Conservation (phyloP, 768 basidiomycete genomes). For the Amanita muscaria region DNA sequence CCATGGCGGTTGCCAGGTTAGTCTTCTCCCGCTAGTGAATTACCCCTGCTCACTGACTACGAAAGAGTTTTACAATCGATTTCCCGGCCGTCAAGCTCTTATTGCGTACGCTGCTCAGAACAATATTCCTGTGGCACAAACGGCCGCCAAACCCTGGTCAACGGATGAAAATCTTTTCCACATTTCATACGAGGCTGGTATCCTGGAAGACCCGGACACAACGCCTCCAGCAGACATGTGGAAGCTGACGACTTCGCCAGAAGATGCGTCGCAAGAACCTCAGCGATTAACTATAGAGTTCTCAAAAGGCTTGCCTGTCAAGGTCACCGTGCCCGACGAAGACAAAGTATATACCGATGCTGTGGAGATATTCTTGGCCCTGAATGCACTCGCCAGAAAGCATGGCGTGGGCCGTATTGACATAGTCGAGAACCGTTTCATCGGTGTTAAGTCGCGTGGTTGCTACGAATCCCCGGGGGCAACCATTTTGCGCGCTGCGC, state of each 20-base stretch:
- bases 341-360: conserved; percentile 72
- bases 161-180: conserved; percentile 99
- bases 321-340: conserved; percentile 53
- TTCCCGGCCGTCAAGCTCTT: conserved; percentile 90
- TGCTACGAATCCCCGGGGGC: conserved; percentile 98
- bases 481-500: conserved; percentile 90
- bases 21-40: conserved; percentile 13
- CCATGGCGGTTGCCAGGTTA: conserved; percentile 94
- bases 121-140: conserved; percentile 89
- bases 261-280: conserved; percentile 70
- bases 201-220: conserved; percentile 92
- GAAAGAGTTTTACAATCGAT: conserved; percentile 94
- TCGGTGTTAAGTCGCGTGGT: conserved; percentile 98
- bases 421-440: conserved; percentile 99
- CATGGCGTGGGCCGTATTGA: conserved; percentile 97
- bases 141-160: conserved; percentile 96
- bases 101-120: conserved; percentile 84
- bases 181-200: conserved; percentile 99
- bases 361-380: conserved; percentile 86
- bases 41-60: conserved; percentile 4
- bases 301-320: conserved; percentile 76
- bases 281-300: conserved; percentile 85
- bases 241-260: conserved; percentile 86
- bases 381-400: conserved; percentile 88
- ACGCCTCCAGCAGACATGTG: conserved; percentile 98